These are phyloP conservation scores for Tremella mesenterica DNA, from an alignment of 768 basidiomycete species.

Conservation along the genomic window DNA sequence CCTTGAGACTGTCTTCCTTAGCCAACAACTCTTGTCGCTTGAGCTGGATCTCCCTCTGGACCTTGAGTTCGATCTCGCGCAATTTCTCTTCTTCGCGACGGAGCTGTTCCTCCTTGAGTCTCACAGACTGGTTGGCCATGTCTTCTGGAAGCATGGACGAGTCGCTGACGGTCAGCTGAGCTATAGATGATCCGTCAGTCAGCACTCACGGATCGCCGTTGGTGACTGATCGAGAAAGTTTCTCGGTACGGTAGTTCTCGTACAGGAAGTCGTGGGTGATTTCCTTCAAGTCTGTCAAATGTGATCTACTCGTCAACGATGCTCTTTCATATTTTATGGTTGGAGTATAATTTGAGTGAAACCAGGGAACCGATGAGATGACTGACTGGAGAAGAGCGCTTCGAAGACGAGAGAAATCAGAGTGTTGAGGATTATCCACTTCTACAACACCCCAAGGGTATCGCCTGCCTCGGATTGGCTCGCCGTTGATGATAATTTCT, in stretches of 20 bases:
- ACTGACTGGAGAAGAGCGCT: constrained; percentile 80
- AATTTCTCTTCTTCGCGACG: constrained; percentile 96
- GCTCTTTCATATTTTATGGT: background rate
- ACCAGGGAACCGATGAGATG: background rate
- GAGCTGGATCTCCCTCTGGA: constrained; percentile 95
- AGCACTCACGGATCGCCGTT: constrained; percentile 56
- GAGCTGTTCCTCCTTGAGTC: constrained; percentile 97
- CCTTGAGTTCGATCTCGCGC: constrained; percentile 95
- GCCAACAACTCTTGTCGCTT: constrained; percentile 93
- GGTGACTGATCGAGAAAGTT: constrained; percentile 81
- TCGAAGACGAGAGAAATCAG: constrained; percentile 90
- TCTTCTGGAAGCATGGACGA: constrained; percentile 91
- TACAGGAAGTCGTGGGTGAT: constrained; percentile 79
- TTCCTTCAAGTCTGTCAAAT: constrained; percentile 82
- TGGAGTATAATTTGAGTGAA: background rate
- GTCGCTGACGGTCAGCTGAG: constrained; percentile 40
- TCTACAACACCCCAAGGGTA: constrained; percentile 99
- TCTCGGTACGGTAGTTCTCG: constrained; percentile 96
- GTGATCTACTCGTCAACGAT: constrained; percentile 56
- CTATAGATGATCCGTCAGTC: constrained; percentile 1
- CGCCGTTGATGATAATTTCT: constrained; percentile 78
- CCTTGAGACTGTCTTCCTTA: constrained; percentile 63
- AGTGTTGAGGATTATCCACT: constrained; percentile 98
- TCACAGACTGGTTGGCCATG: constrained; percentile 89
- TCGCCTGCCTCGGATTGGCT: constrained; percentile 80